Base-by-base conservation (phyloP, 208 protist species). In the Crithidia sp. region DNA sequence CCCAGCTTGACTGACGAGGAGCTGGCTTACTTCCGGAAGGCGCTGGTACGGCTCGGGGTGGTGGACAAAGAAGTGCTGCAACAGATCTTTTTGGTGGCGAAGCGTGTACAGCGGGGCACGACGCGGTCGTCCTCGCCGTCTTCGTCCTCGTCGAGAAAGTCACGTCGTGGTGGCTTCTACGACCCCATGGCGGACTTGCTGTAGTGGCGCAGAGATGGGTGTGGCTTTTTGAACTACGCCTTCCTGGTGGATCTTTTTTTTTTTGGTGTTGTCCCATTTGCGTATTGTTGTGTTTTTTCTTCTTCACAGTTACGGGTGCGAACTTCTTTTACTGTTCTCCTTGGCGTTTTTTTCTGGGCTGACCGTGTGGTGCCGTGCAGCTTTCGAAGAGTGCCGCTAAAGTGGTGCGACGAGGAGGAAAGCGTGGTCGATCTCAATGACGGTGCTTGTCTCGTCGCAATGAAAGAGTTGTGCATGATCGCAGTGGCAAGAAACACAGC, bases 1-100 rank as follows among this genome's bases (percentile, higher is more conserved):
- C 80, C 86, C 6, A 39, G 56, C 41, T 64, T 94, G 59, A 91
- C 84, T 44, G 91, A 93, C 62, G 85, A 91, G 52, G 77, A 92
- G 57, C 57, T 92, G 55, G 19, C 68, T 14, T 74, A 79, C 45
- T 76, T 77, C 58, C 74, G 81, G 13, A 83, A 74, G 17, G 55
- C 84, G 2, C 77, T 95, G 7, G n/a, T 77, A 37, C 40, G n/a
- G 19, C 60, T 82, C 4, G 67, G 69, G 4, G 68, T 77, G 12
- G 39, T 52, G 7, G 63, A 74, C 44, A 50, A 9, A 5, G 43
- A 64, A 13, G 53, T 68, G 19, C 58, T 80, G 54, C 75, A 74
- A 55, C 37, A 63, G 36, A 80, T 80, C 41, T 80, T 80, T 17
- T 40, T 61, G 6, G 70, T 36, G 4, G 75, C 74, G 43, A 79